These are phyloP conservation scores for Anthostomella pinea DNA, from an alignment of 2,329 filamentous ascomycete genomes.

Conservation along the genomic window DNA sequence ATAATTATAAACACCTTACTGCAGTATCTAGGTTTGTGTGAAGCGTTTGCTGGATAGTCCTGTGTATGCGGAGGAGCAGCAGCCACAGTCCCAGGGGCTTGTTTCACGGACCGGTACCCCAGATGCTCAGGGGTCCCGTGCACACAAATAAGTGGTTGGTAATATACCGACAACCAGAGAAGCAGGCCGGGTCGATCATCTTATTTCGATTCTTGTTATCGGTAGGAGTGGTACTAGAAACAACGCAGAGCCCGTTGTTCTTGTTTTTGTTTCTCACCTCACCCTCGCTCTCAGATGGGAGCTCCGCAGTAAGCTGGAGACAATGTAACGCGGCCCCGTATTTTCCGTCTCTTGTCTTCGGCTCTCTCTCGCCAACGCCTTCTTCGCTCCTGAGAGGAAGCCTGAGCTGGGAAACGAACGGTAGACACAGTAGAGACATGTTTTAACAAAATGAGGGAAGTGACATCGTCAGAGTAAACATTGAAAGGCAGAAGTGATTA, in stretches of 20 bases:
- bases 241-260: too few species aligned
- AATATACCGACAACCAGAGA: constrained; percentile 13
- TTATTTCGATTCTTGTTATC: too few species aligned
- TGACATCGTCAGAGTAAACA: too few species aligned
- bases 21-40: too few species aligned
- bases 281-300: neutral
- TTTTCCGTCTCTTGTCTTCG: neutral
- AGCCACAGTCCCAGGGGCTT: constrained; percentile 18
- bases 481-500: neutral
- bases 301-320: constrained; percentile 17
- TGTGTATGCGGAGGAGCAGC: constrained; percentile 7
- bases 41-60: too few species aligned
- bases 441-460: constrained; percentile 6
- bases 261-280: too few species aligned
- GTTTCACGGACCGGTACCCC: neutral
- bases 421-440: constrained; percentile 5
- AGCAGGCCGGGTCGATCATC: neutral
- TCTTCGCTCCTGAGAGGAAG: too few species aligned
- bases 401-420: too few species aligned
- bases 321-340: constrained; percentile 18
- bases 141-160: constrained; percentile 27
- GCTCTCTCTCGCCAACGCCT: too few species aligned
- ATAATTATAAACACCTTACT: too few species aligned
- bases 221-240: too few species aligned
- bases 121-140: constrained; percentile 6